Conservation (phyloP, 1,284 basidiomycete genomes). For the Heimioporus retisporus region DNA sequence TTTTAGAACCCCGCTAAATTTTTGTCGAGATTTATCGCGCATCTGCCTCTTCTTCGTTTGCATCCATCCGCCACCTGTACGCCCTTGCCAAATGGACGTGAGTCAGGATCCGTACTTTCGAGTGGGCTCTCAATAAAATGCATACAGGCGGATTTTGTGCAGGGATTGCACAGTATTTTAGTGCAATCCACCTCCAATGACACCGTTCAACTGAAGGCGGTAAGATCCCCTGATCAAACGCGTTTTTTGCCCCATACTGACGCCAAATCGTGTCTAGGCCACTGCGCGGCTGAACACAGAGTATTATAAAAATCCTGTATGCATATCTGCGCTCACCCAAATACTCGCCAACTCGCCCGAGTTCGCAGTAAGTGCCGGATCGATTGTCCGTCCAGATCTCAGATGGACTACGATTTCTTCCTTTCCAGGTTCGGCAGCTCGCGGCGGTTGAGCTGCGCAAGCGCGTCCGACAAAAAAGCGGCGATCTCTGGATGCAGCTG, state of each 20-base stretch:
- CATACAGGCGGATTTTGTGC: constrained; percentile 71
- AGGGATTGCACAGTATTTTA: constrained; percentile 87
- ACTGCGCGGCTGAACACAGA: constrained; percentile 93
- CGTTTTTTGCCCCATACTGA: constrained; percentile 21
- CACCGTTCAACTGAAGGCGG: constrained; percentile 89
- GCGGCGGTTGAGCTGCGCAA: constrained; percentile 99
- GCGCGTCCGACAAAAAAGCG: constrained; percentile 85
- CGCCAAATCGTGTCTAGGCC: constrained; percentile 64
- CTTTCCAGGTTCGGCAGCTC: constrained; percentile 90
- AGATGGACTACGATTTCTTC: constrained; percentile 16
- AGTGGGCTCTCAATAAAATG: neutral
- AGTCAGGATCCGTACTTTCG: constrained; percentile 19
- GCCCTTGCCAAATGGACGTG: constrained; percentile 40
- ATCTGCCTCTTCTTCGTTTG: constrained; percentile 27
- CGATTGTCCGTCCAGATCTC: constrained; percentile 14
- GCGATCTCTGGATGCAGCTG: constrained; percentile 87
- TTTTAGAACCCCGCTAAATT: constrained; percentile 50
- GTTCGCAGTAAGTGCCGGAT: constrained; percentile 60
- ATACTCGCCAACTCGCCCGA: constrained; percentile 91
- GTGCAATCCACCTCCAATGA: constrained; percentile 89
- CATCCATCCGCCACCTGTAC: constrained; percentile 11
- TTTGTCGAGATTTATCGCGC: constrained; percentile 29
- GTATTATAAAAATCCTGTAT: constrained; percentile 92
- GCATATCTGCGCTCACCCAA: constrained; percentile 92
- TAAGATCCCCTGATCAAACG: constrained; percentile 56